Conservation (phyloP, 2,329 filamentous ascomycete genomes). For the Coniochaeta hoffmannii region DNA sequence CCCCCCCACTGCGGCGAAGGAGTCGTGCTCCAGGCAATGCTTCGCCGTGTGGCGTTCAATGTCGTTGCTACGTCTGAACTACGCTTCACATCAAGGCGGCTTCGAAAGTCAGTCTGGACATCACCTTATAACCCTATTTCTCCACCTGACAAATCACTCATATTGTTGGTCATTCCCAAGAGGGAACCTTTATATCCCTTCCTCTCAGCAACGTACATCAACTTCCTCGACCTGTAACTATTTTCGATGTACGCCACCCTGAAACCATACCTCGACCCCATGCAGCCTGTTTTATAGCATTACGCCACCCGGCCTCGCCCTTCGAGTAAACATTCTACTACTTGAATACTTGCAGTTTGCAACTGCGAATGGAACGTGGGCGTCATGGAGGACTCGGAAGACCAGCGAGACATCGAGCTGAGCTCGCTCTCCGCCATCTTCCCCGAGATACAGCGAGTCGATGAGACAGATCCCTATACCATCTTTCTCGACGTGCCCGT, state of each 20-base stretch:
- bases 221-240: background rate
- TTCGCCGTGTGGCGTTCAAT: background rate
- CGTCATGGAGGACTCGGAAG: constrained; percentile 30
- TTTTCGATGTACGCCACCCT: background rate
- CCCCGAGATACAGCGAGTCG: constrained; percentile 49
- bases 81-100: no score
- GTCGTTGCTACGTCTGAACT: background rate
- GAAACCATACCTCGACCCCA: background rate
- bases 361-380: background rate
- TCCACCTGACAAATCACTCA: background rate
- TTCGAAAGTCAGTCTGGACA: no score
- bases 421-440: constrained; percentile 57
- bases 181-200: no score
- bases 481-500: constrained; percentile 53
- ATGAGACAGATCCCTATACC: constrained; percentile 34
- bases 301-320: background rate
- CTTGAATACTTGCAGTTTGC: background rate
- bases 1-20: background rate
- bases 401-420: constrained; percentile 51
- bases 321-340: background rate
- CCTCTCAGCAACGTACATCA: background rate
- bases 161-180: no score
- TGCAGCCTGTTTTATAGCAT: constrained; percentile 1
- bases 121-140: no score
- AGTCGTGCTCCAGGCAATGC: no score